These are phyloP conservation scores for Heterobasidion irregulare DNA, from an alignment of 1,284 basidiomycete species.

Conservation along the genomic window DNA sequence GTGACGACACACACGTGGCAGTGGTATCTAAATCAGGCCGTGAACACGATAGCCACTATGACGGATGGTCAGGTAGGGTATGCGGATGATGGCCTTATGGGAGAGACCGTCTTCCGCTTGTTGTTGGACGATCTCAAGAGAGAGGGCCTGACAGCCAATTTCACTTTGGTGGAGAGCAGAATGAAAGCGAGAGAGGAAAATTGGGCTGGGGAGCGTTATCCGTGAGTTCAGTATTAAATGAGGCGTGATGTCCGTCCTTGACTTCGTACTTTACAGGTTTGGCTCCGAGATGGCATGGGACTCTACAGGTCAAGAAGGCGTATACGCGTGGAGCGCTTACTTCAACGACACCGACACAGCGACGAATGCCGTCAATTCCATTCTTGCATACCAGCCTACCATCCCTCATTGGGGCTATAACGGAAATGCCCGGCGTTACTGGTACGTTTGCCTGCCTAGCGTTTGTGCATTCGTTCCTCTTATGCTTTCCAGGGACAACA, in stretches of 20 bases:
- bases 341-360: slow-evolving; percentile 47
- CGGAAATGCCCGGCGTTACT: slow-evolving; percentile 51
- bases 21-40: slow-evolving; percentile 51
- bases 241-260: not conserved
- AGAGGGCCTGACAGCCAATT: slow-evolving; percentile 42
- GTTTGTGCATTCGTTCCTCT: too few relatives aligned
- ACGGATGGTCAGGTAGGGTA: slow-evolving; percentile 38
- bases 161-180: slow-evolving; percentile 35
- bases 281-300: slow-evolving; percentile 59
- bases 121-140: slow-evolving; percentile 44
- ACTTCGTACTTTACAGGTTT: slow-evolving; percentile 26
- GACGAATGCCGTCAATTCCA: slow-evolving; percentile 45
- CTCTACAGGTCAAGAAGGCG: slow-evolving; percentile 52
- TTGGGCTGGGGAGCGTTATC: slow-evolving; percentile 43
- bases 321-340: slow-evolving; percentile 46
- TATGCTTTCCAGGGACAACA: slow-evolving; percentile 35
- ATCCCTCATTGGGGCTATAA: slow-evolving; percentile 57
- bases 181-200: slow-evolving; percentile 36
- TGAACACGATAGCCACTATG: slow-evolving; percentile 40
- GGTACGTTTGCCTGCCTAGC: slow-evolving; percentile 21
- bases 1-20: slow-evolving; percentile 40
- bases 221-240: slow-evolving; percentile 25
- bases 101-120: slow-evolving; percentile 43
- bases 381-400: slow-evolving; percentile 48
- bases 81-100: slow-evolving; percentile 44